Evolutionary conservation across 805 yeast genomes (phyloP), one percentile per base, ranked within the genome.

Genomic region (Candida endomychidarum): DNA sequence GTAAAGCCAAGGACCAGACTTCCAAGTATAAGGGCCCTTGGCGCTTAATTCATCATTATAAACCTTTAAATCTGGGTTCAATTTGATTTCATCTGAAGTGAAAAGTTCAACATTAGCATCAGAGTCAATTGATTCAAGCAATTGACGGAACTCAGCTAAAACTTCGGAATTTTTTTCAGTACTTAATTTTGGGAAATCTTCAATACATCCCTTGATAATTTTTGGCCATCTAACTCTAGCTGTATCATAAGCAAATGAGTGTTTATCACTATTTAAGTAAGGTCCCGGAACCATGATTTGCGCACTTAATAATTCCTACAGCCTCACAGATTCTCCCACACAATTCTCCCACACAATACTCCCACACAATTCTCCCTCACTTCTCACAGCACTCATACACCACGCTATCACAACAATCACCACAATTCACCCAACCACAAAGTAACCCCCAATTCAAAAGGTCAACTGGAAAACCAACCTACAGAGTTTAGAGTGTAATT

Each of bases 1-100:
- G 54, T 74, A 83, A 39, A 93, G 67, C 99, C 99, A 93, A 14
- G 96, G 96, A 1, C 91, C 95, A 7, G 82, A 72, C 33, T 70
- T 65, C 97, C 97, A 93, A 11, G 85, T 77, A 38, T 73, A 53
- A 14, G 24, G 31, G n/a, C 33, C 32, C 16, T 28, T 28, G 3
- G 41, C 32, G 36, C 58, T 61, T 34, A 65, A 50, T 18, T 55
- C 47, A 3, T 71, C 73, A 62, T 91, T 86, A 65, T 78, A 90
- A 5, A 77, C 66, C 9, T 60, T 57, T 42, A 81, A 73, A 61
- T 63, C 68, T 0, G 71, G 61, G 38, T 86, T 67, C 11, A 72
- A 66, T 33, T 57, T 47, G 32, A 83, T 61, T 24, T 52, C 58
- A 5, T 40, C 52, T 3, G 48, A 56, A 12, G 57, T 45, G 42